Base-by-base conservation (phyloP, 495 filamentous ascomycete species). In the Penicillium longicatenatum region DNA sequence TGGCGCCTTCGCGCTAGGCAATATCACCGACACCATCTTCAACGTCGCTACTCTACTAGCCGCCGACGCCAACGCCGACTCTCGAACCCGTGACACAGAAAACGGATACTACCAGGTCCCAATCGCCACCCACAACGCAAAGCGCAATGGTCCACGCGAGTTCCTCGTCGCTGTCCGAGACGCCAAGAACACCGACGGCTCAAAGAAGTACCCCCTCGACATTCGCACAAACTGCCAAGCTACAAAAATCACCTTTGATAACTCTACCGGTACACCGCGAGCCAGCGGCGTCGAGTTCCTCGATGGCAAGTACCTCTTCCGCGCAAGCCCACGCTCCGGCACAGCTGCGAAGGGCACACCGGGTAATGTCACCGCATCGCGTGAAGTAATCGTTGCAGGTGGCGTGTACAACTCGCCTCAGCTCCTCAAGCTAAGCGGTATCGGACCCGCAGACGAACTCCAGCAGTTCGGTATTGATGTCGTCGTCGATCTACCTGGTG, bases 231-330 rank as follows among this genome's bases (percentile, higher is more conserved):
- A 88, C 65, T 81, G 77, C 45, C 75, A 85, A 50, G 87, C 81
- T 16, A 89, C 86, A 10, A 83, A 81, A 59, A 70, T 89, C 39
- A 59, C 63, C 20, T 88, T 89, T 56, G 75, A 82, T 57, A 71
- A 72, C 14, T 59, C 69, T 8, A 69, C 62, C 4, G 39, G 48
- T 6, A 71, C 71, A 10, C 82, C 85, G 0, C 71, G 70, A 11
- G 87, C 87, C 10, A 82, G 73, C 0, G 87, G 86, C 35, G 79
- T 91, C 37, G 79, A 86, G 44, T 89, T 82, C 64, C 77, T 89
- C 3, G 75, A 80, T 46, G 86, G 86, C 21, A 59, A 80, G 24
- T 67, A 75, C 51, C 73, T 89, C 8, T 89, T 88, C 72, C 71
- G 78, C 31, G 86, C 87, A 9, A 81, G 81, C 45, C 84, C 83